phyloP scores from a whole-genome alignment of 2,329 filamentous ascomycete species.

The Aspergillus latus region DNA sequence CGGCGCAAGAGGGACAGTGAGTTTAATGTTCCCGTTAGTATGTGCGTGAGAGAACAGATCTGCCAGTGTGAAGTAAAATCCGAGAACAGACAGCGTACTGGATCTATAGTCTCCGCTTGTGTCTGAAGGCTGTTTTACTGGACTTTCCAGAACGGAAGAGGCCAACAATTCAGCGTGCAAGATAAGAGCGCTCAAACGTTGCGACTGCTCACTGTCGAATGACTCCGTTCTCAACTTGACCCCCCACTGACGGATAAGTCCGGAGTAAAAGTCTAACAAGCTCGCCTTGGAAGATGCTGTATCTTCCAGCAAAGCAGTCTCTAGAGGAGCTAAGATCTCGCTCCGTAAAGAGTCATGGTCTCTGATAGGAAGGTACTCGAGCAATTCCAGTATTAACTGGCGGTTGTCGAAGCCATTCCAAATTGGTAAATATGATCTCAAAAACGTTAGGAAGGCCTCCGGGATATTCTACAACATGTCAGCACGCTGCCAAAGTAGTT shows the following conservation, averaged over 20 bases:
- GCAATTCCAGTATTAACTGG: constrained; percentile 39
- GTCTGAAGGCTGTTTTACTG: constrained; percentile 17
- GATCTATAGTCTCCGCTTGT: constrained; percentile 24
- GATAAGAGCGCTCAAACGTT: constrained; percentile 45
- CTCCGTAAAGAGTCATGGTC: constrained; percentile 35
- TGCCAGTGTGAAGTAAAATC: constrained; percentile 68
- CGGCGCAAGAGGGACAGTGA: constrained; percentile 66
- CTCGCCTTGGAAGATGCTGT: constrained; percentile 54
- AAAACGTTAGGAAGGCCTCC: constrained; percentile 32
- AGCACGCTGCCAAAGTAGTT: background rate
- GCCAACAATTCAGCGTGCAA: constrained; percentile 56
- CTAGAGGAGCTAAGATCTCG: constrained; percentile 41
- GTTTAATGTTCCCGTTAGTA: constrained; percentile 58
- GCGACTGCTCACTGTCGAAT: constrained; percentile 29
- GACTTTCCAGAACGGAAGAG: constrained; percentile 60
- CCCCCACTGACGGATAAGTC: constrained; percentile 60
- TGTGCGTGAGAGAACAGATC: constrained; percentile 55
- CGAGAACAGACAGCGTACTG: constrained; percentile 56
- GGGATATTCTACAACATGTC: constrained; percentile 32
- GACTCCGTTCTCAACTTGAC: constrained; percentile 33
- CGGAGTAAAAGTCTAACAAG: constrained; percentile 67
- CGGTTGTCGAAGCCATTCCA: constrained; percentile 64
- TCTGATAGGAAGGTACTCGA: constrained; percentile 35
- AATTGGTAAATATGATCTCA: constrained; percentile 53
- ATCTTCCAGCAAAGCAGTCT: constrained; percentile 41